Percentiles rank a stretch among this genome's conserved stretches.
Conservation (phyloP, 345 rosid genomes). For the Moricandia moricandioides region DNA sequence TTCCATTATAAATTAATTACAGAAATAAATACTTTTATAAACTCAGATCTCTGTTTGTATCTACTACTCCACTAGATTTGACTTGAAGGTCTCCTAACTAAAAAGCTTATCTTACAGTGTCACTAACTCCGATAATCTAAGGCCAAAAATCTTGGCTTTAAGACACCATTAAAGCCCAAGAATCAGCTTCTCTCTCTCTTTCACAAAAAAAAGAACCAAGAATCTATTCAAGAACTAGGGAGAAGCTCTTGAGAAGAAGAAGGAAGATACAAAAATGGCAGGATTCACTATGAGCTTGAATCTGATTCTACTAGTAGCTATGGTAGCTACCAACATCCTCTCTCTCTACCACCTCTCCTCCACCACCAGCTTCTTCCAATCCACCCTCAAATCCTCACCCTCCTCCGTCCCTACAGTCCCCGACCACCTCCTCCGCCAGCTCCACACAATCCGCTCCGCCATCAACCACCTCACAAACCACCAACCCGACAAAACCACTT, state of each 20-base stretch:
- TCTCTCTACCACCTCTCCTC: slow-evolving; percentile 94
- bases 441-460: slow-evolving; percentile 87
- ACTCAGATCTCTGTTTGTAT: slow-evolving; percentile 28
- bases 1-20: background rate
- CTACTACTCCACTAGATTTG: slow-evolving; percentile 23
- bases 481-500: slow-evolving; percentile 42
- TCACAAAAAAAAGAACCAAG: background rate
- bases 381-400: slow-evolving; percentile 47
- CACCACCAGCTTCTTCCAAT: slow-evolving; percentile 48
- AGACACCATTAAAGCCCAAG: slow-evolving; percentile 14
- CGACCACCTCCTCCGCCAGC: slow-evolving; percentile 80
- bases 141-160: slow-evolving; percentile 20
- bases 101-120: slow-evolving; percentile 34
- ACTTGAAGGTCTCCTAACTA: slow-evolving; percentile 13
- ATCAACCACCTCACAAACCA: slow-evolving; percentile 87
- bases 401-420: slow-evolving; percentile 56
- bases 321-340: slow-evolving; percentile 97
- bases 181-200: background rate
- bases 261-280: slow-evolving; percentile 32
- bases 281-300: slow-evolving; percentile 93
- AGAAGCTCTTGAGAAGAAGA: background rate
- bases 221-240: slow-evolving; percentile 26
- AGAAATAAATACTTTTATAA: background rate
- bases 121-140: slow-evolving; percentile 16
- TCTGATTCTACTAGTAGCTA: slow-evolving; percentile 70